Evolutionary conservation across 805 yeast genomes (phyloP).

Genomic region (Tetrapisispora iriomotensis): DNA sequence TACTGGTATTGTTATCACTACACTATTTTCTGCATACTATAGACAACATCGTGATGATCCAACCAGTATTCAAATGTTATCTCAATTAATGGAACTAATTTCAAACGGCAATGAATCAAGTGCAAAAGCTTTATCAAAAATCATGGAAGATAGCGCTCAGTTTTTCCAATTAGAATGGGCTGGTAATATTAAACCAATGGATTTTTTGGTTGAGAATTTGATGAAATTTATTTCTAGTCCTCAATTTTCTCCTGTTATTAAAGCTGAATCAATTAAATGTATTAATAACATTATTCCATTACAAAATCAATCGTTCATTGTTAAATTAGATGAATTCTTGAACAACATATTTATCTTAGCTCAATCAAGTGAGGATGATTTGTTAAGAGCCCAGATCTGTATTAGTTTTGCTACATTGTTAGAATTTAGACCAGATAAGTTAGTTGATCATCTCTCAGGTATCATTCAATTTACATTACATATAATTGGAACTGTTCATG

Average conservation of each 20-base stretch:
- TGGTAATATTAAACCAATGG: conserved; percentile 49
- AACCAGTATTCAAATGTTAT: conserved; percentile 57
- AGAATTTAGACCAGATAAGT: conserved; percentile 70
- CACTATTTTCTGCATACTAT: conserved; percentile 50
- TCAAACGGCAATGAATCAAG: conserved; percentile 34
- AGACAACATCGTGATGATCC: conserved; percentile 30
- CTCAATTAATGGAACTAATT: conserved; percentile 55
- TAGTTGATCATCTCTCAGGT: conserved; percentile 75
- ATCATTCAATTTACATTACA: conserved; percentile 77
- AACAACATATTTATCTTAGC: conserved; percentile 62
- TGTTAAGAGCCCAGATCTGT: conserved; percentile 67
- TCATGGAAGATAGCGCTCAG: conserved; percentile 78
- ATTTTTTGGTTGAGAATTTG: conserved; percentile 56
- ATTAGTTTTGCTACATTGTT: conserved; percentile 60
- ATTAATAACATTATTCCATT: conserved; percentile 66
- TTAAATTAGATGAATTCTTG: conserved; percentile 58
- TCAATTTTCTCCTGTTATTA: conserved; percentile 34
- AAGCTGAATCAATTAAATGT: conserved; percentile 58
- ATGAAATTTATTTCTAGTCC: conserved; percentile 40
- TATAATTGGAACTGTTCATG: conserved; percentile 46
- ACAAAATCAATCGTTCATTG: conserved; percentile 54
- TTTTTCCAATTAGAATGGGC: conserved; percentile 55
- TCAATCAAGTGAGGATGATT: conserved; percentile 39
- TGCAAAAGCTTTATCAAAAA: conserved; percentile 69
- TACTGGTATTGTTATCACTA: conserved; percentile 82